Percentiles rank a stretch among this genome's conserved stretches.
These are phyloP conservation scores for Oidiodendron maius DNA, from an alignment of 495 filamentous ascomycete genomes.

Conservation along the genomic window DNA sequence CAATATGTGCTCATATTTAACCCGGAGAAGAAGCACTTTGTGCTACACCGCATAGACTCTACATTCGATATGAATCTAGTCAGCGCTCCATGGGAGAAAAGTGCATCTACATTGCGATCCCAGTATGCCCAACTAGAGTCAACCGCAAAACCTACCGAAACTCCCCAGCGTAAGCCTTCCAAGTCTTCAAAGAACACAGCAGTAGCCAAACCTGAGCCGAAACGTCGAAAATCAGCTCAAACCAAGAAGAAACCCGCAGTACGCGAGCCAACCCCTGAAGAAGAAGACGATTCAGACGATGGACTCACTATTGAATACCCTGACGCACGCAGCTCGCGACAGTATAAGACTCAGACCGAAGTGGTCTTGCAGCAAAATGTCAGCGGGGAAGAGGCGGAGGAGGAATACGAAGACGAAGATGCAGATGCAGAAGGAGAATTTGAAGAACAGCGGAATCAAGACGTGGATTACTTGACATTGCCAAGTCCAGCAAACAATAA, in stretches of 20 bases:
- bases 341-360: slow-evolving; percentile 5
- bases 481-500: slow-evolving; percentile 23
- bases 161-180: slow-evolving; percentile 14
- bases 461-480: slow-evolving; percentile 21
- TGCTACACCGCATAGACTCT: slow-evolving; percentile 52
- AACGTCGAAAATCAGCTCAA: slow-evolving; percentile 11
- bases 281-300: slow-evolving; percentile 25
- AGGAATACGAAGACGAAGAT: slow-evolving; percentile 23
- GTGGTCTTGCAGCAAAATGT: slow-evolving; percentile 14
- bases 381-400: slow-evolving; percentile 16
- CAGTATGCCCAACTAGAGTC: slow-evolving; percentile 18
- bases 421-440: slow-evolving; percentile 17
- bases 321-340: slow-evolving; percentile 5
- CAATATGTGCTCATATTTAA: slow-evolving; percentile 52
- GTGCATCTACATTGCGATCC: slow-evolving; percentile 11
- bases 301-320: slow-evolving; percentile 23
- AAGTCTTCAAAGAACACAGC: slow-evolving; percentile 12
- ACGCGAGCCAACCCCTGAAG: slow-evolving; percentile 21
- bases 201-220: slow-evolving; percentile 8
- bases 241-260: slow-evolving; percentile 19
- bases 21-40: slow-evolving; percentile 43
- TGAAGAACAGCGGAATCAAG: slow-evolving; percentile 19
- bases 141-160: slow-evolving; percentile 1
- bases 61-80: slow-evolving; percentile 54
- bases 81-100: slow-evolving; percentile 17